A percentile compares a stretch with the other conserved stretches of the same genome.
Evolutionary conservation across 2,329 filamentous ascomycete genomes (phyloP).

Genomic region (Hansfordia pulvinata): DNA sequence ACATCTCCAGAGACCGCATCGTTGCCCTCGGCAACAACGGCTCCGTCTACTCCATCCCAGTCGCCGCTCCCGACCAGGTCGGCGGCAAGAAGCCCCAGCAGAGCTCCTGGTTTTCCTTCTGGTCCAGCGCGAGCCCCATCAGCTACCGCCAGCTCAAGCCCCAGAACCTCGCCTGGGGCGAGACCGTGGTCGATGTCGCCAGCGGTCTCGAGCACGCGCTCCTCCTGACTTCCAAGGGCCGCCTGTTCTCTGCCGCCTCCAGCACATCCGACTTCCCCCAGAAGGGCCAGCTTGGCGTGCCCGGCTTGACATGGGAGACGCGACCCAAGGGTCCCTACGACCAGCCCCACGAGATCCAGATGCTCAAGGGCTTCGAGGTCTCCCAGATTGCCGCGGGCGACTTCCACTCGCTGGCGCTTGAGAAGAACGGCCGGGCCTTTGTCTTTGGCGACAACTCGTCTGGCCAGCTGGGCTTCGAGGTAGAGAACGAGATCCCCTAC

Average conservation of each 20-base stretch:
- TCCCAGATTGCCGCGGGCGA: conserved; percentile 71
- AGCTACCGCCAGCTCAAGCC: conserved; percentile 65
- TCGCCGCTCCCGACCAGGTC: conserved; percentile 58
- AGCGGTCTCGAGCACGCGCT: conserved; percentile 78
- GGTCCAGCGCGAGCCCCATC: conserved; percentile 37
- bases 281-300: conserved; percentile 76
- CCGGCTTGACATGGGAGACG: conserved; percentile 67
- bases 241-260: conserved; percentile 79
- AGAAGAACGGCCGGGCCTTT: conserved; percentile 65
- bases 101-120: conserved; percentile 60
- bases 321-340: conserved; percentile 70
- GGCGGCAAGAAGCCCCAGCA: conserved; percentile 51
- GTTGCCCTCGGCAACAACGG: conserved; percentile 65
- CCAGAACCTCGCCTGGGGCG: conserved; percentile 46
- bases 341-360: conserved; percentile 64
- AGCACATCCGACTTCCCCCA: conserved; percentile 66
- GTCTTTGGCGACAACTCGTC: conserved; percentile 82
- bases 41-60: conserved; percentile 72
- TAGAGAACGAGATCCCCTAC: conserved; percentile 43
- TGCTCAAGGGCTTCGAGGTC: conserved; percentile 58
- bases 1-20: conserved; percentile 71
- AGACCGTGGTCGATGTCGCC: conserved; percentile 61
- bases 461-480: conserved; percentile 82
- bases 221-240: conserved; percentile 70
- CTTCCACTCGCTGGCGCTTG: conserved; percentile 69